Evolutionary conservation across 768 basidiomycete species (phyloP).

Genomic region (Boletus vinaceobasis): DNA sequence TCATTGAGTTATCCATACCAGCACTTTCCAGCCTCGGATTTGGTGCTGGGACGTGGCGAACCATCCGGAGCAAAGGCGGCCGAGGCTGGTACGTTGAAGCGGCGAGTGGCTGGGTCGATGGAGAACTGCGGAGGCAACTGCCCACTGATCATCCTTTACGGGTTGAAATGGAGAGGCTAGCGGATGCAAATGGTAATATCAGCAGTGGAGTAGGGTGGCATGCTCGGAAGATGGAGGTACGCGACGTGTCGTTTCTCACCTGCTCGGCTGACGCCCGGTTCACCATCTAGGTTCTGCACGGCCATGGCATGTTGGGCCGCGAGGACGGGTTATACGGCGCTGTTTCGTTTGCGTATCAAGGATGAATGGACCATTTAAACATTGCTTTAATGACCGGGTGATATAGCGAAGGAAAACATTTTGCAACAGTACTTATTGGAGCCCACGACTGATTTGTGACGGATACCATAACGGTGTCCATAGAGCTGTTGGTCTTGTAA

Average conservation of each 20-base stretch:
- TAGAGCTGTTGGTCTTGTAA: no score
- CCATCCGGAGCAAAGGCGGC: conserved; percentile 88
- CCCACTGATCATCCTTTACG: conserved; percentile 62
- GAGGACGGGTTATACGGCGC: conserved; percentile 94
- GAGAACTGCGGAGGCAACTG: conserved; percentile 58
- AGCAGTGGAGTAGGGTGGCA: conserved; percentile 93
- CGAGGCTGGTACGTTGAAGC: conserved; percentile 95
- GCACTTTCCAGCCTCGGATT: conserved; percentile 70
- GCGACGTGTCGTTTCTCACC: conserved; percentile 25
- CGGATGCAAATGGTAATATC: conserved; percentile 85
- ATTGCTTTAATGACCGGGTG: background rate
- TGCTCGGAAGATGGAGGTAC: conserved; percentile 92
- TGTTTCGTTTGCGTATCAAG: conserved; percentile 92
- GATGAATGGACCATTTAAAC: conserved; percentile 36
- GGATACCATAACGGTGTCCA: background rate
- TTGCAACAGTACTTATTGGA: background rate
- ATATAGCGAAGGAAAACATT: background rate
- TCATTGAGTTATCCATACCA: conserved; percentile 77
- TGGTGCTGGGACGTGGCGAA: conserved; percentile 83
- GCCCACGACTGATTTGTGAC: background rate
- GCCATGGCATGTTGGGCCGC: conserved; percentile 85
- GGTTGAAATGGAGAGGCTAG: conserved; percentile 64
- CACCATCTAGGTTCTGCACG: conserved; percentile 65
- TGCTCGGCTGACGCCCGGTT: conserved; percentile 1
- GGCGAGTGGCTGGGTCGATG: conserved; percentile 71